Conservation (phyloP, 176 grass and related monocot species). For the Thalia dealbata region DNA sequence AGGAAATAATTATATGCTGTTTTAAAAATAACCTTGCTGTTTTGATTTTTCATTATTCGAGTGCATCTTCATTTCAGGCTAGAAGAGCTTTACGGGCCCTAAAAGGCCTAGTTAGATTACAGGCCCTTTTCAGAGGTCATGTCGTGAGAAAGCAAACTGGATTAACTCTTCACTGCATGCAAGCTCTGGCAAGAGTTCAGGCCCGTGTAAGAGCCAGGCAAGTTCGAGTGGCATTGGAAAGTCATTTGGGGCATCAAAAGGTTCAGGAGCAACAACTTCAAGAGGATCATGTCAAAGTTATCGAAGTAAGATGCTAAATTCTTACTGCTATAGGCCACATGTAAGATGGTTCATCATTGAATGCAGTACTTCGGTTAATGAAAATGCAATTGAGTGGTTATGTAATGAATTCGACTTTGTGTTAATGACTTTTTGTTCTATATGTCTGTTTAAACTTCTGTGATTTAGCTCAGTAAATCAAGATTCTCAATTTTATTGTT, state of each 20-base stretch:
- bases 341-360: background rate
- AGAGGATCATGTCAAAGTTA: slow-evolving; percentile 45
- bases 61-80: slow-evolving; percentile 42
- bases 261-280: slow-evolving; percentile 27
- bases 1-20: too few species aligned
- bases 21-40: too few species aligned
- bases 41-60: background rate
- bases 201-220: slow-evolving; percentile 78
- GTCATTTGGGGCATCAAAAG: slow-evolving; percentile 46
- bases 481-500: slow-evolving; percentile 11
- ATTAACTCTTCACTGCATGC: slow-evolving; percentile 84
- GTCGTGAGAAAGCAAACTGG: slow-evolving; percentile 95
- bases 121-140: slow-evolving; percentile 92
- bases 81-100: slow-evolving; percentile 86
- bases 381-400: too few species aligned
- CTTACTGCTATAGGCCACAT: too few species aligned
- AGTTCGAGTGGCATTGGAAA: slow-evolving; percentile 57
- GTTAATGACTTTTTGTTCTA: too few species aligned
- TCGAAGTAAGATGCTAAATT: slow-evolving; percentile 44
- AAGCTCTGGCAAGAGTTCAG: slow-evolving; percentile 87
- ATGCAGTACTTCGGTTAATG: too few species aligned
- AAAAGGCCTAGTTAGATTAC: slow-evolving; percentile 86
- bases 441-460: too few species aligned
- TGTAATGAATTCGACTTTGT: too few species aligned
- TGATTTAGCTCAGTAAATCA: background rate